A percentile compares a stretch with the other conserved stretches of the same genome.
Evolutionary conservation across 2,329 filamentous ascomycete species (phyloP).

Genomic region (Colletotrichum lindemuthianum): DNA sequence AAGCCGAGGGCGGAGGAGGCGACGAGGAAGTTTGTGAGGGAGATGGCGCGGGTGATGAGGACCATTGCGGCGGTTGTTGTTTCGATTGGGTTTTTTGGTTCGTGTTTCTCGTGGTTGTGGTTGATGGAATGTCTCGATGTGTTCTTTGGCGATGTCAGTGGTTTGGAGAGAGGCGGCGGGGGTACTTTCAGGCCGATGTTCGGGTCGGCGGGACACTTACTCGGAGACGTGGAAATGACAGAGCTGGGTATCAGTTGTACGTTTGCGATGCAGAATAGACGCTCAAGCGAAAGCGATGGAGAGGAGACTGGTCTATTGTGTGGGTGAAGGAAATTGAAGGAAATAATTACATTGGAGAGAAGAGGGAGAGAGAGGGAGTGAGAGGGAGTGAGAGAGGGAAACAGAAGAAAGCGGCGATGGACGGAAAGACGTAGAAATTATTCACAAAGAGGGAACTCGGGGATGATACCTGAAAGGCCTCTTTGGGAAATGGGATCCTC

Average conservation of each 20-base stretch:
- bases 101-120: neutral
- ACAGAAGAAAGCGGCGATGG: neutral
- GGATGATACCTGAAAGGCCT: conserved; percentile 36
- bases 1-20: conserved; percentile 73
- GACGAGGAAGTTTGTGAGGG: conserved; percentile 72
- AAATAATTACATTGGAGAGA: conserved; percentile 1
- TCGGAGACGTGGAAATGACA: too few species aligned
- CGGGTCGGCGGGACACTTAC: too few species aligned
- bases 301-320: conserved; percentile 9
- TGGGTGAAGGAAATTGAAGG: neutral
- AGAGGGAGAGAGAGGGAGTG: neutral
- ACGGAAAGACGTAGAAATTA: conserved; percentile 21
- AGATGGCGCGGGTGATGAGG: conserved; percentile 58
- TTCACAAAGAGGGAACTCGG: conserved; percentile 23
- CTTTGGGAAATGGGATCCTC: conserved; percentile 26
- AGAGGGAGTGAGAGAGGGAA: neutral
- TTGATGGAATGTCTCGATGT: neutral
- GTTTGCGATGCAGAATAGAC: too few species aligned
- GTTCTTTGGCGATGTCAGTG: neutral
- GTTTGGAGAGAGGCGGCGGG: too few species aligned
- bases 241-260: too few species aligned
- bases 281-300: neutral
- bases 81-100: neutral
- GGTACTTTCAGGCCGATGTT: too few species aligned
- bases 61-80: conserved; percentile 38